Evolutionary conservation across 1,284 basidiomycete genomes (phyloP).

Genomic region (Leccinum fallax): DNA sequence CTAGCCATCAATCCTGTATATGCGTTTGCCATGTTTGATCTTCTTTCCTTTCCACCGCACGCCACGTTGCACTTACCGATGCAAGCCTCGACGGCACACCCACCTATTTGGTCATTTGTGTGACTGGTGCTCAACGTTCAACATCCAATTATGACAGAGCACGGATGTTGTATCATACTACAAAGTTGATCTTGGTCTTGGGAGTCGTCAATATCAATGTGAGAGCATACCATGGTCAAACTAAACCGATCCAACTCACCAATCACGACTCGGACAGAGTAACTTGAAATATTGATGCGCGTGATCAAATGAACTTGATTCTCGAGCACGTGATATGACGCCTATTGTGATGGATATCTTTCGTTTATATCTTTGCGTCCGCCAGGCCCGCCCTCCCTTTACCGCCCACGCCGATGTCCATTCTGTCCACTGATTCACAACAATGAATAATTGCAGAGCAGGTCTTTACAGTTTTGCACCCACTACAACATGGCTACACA

Average conservation of each 20-base stretch:
- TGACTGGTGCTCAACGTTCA: background rate
- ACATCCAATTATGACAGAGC: background rate
- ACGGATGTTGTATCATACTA: background rate
- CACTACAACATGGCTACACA: constrained; percentile 24
- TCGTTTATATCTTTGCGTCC: constrained; percentile 1
- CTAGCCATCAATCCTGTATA: constrained; percentile 28
- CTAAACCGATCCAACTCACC: background rate
- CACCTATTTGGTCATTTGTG: background rate
- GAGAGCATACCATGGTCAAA: background rate
- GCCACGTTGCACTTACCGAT: constrained; percentile 3
- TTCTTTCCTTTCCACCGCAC: background rate
- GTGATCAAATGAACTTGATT: constrained; percentile 12
- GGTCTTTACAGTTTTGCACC: constrained; percentile 30
- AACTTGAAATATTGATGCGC: background rate
- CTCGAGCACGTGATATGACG: constrained; percentile 30
- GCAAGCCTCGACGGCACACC: background rate
- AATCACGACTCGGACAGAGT: background rate
- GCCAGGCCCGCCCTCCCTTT: background rate
- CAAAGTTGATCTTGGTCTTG: background rate
- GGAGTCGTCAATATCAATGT: background rate
- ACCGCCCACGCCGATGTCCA: constrained; percentile 4
- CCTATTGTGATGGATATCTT: constrained; percentile 1
- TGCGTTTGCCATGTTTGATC: constrained; percentile 14
- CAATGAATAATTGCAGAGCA: constrained; percentile 29
- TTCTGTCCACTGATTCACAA: constrained; percentile 1